Evolutionary conservation across 345 rosid genomes (phyloP), one percentile per base, ranked within the genome.

Genomic region (Eutrema heterophyllum): DNA sequence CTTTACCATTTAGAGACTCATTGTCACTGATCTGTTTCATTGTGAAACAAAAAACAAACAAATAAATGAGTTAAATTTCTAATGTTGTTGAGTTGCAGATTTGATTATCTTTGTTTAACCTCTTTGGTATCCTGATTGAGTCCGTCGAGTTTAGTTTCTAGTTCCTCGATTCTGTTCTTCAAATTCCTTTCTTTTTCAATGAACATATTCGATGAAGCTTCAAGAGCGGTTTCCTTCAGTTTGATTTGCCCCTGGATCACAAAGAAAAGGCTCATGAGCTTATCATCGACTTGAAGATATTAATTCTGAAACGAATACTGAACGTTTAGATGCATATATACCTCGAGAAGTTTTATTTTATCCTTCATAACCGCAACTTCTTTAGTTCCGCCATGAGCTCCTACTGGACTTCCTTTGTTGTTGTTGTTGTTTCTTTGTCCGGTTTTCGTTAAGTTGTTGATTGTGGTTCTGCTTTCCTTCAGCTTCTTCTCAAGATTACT

Each of bases 291-390:
- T 24, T 36, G 21, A 49, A 62, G 14, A 27, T 54, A 48, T 6
- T 48, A 18, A 26, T 8, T 15, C 27, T 14, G 4, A 56, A 57
- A 53, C n/a, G 33, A 24, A 54, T 35, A 65, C 21, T 1, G 1
- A 48, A 66, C 16, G 13, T 38, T 57, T 30, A 60, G n/a, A n/a
- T n/a, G n/a, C n/a, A n/a, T 2, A 45, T 32, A 74, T 86, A 92
- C 99, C 99, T 91, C 84, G 1, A 89, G 88, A 72, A 65, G 72
- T 75, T 75, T 82, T 64, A 87, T 79, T 72, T 74, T 88, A 67
- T 88, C 96, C 79, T 67, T 87, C 75, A 91, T 83, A 72, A 66
- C 82, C 27, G 83, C 63, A 24, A 79, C 79, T 83, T 87, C 97
- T 70, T 88, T 86, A 30, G 83, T 38, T 53, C 73, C 83, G 10